Conservation (phyloP, 2,329 filamentous ascomycete genomes). For the Teratosphaeria nubilosa region DNA sequence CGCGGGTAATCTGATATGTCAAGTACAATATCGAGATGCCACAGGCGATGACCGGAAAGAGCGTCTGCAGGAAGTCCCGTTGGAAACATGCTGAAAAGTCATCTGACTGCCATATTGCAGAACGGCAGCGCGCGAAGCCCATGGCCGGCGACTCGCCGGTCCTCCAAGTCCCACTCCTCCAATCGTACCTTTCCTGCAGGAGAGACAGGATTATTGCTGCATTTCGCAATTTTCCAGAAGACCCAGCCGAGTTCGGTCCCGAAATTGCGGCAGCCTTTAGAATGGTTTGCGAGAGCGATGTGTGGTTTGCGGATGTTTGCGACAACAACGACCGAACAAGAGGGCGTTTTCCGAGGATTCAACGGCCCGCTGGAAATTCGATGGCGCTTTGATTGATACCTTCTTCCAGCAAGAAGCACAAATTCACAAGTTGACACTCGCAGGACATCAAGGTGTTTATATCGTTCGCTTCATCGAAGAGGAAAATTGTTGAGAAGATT, state of each 20-base stretch:
- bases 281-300: neutral
- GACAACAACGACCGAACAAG: neutral
- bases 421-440: too few species aligned
- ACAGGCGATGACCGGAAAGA: constrained; percentile 67
- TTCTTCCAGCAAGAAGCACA: too few species aligned
- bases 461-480: neutral
- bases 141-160: constrained; percentile 7
- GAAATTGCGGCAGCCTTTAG: neutral
- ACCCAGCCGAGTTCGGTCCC: neutral
- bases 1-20: constrained; percentile 46
- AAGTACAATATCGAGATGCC: constrained; percentile 61
- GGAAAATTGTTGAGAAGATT: too few species aligned
- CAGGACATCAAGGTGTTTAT: neutral
- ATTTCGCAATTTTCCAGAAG: neutral
- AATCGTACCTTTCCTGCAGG: neutral
- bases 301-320: neutral
- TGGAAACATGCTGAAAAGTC: constrained; percentile 55
- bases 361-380: neutral
- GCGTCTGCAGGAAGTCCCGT: constrained; percentile 63
- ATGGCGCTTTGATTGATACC: neutral
- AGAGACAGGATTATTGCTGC: neutral
- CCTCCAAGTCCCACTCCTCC: neutral
- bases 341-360: neutral
- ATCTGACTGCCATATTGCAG: constrained; percentile 50
- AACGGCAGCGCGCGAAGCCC: constrained; percentile 45